Evolutionary conservation across 257 asterid species (phyloP).

Genomic region (Scutellaria barbata): DNA sequence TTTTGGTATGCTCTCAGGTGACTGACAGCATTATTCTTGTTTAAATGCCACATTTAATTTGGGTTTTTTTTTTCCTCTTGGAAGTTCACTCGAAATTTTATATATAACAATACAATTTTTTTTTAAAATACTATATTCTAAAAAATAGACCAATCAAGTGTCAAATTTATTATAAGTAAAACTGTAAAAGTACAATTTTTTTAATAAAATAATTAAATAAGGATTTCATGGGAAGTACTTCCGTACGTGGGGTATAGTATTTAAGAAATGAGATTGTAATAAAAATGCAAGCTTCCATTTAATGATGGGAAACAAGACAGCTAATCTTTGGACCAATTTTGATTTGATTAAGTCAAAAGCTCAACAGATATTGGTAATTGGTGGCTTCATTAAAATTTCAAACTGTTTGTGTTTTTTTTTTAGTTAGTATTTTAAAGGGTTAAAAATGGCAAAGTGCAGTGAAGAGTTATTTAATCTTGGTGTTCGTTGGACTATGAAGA

Average conservation of each 20-base stretch:
- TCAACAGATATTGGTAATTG: conserved; percentile 23
- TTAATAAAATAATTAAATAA: no score
- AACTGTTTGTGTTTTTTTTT: neutral
- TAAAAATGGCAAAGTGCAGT: conserved; percentile 21
- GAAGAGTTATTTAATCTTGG: conserved; percentile 28
- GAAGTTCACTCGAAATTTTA: conserved; percentile 34
- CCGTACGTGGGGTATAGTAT: conserved; percentile 26
- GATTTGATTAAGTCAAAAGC: conserved; percentile 31
- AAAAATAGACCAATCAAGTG: no score
- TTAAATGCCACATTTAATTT: conserved; percentile 33
- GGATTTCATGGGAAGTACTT: conserved; percentile 25
- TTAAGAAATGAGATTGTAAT: conserved; percentile 11
- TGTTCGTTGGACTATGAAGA: conserved; percentile 35
- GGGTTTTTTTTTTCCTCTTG: conserved; percentile 15
- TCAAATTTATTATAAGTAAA: no score
- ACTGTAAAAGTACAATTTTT: no score
- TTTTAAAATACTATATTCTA: no score
- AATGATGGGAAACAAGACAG: conserved; percentile 38
- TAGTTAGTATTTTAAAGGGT: conserved; percentile 4
- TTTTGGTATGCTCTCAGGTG: conserved; percentile 42
- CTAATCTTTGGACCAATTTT: conserved; percentile 34
- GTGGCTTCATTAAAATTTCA: conserved; percentile 30
- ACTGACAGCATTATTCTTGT: conserved; percentile 37
- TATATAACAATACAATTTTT: neutral
- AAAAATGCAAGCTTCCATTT: neutral